Conservation (phyloP, 129 eudicot species). For the Lactuca sativa region DNA sequence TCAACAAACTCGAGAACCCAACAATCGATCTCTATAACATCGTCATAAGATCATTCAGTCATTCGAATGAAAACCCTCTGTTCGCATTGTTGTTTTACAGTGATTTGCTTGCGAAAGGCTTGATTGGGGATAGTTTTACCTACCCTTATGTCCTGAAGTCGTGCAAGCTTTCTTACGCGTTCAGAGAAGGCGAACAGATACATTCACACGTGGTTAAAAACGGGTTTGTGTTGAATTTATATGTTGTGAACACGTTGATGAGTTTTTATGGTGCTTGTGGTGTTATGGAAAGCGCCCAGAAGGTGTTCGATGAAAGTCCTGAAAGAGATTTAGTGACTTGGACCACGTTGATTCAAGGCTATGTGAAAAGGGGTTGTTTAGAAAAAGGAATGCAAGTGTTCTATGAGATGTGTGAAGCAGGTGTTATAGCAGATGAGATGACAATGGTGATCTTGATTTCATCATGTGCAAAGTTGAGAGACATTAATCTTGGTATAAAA, state of each 20-base stretch:
- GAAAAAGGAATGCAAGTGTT: constrained; percentile 38
- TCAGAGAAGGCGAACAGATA: constrained; percentile 36
- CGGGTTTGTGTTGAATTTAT: constrained; percentile 42
- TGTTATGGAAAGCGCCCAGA: constrained; percentile 22
- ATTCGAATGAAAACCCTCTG: not conserved
- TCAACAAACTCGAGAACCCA: constrained; percentile 28
- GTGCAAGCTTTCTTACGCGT: constrained; percentile 19
- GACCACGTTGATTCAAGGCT: constrained; percentile 53
- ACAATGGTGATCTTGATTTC: constrained; percentile 50
- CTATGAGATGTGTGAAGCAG: constrained; percentile 35
- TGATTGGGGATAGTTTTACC: constrained; percentile 38
- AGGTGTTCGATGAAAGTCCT: constrained; percentile 42
- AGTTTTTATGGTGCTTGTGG: constrained; percentile 41
- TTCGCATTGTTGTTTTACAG: constrained; percentile 16
- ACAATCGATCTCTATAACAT: constrained; percentile 30
- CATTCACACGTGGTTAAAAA: constrained; percentile 39
- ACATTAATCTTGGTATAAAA: constrained; percentile 44
- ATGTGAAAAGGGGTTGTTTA: constrained; percentile 32
- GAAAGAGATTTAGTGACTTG: constrained; percentile 49
- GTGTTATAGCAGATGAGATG: constrained; percentile 39
- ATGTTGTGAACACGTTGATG: constrained; percentile 45
- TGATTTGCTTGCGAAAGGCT: constrained; percentile 24
- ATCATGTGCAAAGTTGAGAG: constrained; percentile 38
- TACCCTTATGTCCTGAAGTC: constrained; percentile 46
- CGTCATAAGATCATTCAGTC: constrained; percentile 16